Evolutionary conservation across 352 stramenopile species (phyloP).

Genomic region (Pythium plurisporium): DNA sequence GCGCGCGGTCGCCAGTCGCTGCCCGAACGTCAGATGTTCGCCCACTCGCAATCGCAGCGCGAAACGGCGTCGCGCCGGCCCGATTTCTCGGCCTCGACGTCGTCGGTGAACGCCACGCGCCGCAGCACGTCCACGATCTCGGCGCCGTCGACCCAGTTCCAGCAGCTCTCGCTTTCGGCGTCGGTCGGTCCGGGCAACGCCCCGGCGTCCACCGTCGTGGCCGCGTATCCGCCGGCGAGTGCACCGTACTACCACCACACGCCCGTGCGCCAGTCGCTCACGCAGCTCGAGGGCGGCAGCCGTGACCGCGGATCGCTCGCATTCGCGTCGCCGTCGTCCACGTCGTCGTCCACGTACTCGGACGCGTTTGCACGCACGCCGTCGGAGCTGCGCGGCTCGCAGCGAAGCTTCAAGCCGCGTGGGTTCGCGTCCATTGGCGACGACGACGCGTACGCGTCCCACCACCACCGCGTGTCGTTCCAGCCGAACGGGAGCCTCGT

Average conservation of each 20-base stretch:
- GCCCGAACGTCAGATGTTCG: conserved; percentile 16
- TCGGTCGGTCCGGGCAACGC: conserved; percentile 5
- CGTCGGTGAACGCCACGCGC: neutral
- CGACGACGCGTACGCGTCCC: conserved; percentile 15
- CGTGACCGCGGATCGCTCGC: conserved; percentile 11
- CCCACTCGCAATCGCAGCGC: conserved; percentile 1
- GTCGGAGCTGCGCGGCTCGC: conserved; percentile 17
- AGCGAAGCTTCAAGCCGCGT: conserved; percentile 13
- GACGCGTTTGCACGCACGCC: conserved; percentile 21
- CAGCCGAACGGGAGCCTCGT: conserved; percentile 19
- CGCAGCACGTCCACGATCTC: neutral
- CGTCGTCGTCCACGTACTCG: conserved; percentile 21
- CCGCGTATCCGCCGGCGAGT: conserved; percentile 26
- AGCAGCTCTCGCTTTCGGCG: conserved; percentile 19
- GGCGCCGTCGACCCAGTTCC: conserved; percentile 4
- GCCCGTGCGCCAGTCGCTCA: conserved; percentile 21
- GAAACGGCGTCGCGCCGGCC: conserved; percentile 1
- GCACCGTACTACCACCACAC: conserved; percentile 20
- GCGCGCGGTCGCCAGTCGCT: conserved; percentile 12
- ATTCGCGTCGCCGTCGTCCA: conserved; percentile 18
- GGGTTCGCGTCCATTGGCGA: conserved; percentile 1
- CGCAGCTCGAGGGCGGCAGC: conserved; percentile 12
- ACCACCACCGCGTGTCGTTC: conserved; percentile 32
- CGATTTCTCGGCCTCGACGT: conserved; percentile 15
- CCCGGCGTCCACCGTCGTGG: conserved; percentile 18